Conservation (phyloP, 306 rosid species). For the Rubus idaeus region DNA sequence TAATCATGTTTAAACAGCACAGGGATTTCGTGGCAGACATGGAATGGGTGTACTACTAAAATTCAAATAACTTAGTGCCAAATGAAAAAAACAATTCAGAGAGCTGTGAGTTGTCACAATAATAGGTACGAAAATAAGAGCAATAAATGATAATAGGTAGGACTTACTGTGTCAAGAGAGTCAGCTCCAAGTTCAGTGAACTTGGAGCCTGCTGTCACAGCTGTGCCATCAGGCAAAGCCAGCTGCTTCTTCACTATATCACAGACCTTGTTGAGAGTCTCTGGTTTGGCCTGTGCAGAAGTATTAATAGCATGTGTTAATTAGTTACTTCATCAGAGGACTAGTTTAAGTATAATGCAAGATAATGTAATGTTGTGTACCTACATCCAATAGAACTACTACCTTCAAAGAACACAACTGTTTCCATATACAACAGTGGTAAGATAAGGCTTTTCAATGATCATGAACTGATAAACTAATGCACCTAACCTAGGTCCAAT, state of each 20-base stretch:
- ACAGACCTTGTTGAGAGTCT: slow-evolving; percentile 76
- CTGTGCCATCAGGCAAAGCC: slow-evolving; percentile 52
- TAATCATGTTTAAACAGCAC: too few relatives aligned
- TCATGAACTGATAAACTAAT: neutral
- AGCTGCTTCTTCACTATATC: slow-evolving; percentile 85
- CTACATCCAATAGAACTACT: neutral
- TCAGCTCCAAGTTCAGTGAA: slow-evolving; percentile 90
- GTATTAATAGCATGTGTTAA: neutral
- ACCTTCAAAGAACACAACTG: neutral
- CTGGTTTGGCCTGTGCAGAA: slow-evolving; percentile 70
- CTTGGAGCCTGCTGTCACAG: slow-evolving; percentile 65
- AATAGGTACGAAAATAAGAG: neutral
- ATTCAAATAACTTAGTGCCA: neutral
- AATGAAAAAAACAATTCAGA: neutral
- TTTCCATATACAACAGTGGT: neutral
- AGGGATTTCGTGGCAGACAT: neutral
- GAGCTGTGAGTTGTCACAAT: neutral
- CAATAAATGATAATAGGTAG: neutral
- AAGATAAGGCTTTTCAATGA: neutral
- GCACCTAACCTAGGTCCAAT: neutral
- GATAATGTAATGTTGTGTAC: neutral
- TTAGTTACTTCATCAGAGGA: neutral
- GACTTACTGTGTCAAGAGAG: slow-evolving; percentile 89
- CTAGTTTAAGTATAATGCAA: neutral
- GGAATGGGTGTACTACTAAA: neutral